phyloP scores from a whole-genome alignment of 2,329 filamentous ascomycete species.

The Colletotrichum phormii region DNA sequence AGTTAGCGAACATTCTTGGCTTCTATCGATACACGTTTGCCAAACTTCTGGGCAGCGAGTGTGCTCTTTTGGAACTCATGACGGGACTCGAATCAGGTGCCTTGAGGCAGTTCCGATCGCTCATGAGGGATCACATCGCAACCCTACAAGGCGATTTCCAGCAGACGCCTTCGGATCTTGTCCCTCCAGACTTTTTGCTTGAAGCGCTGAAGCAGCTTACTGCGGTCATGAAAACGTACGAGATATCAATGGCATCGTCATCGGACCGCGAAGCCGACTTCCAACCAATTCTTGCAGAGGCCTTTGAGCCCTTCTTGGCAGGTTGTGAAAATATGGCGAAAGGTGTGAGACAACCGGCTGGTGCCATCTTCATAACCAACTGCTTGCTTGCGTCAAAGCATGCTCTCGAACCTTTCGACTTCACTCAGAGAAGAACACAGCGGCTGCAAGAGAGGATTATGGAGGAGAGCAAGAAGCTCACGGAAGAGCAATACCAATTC shows the following conservation, averaged over 20 bases:
- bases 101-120: constrained; percentile 82
- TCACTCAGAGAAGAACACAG: constrained; percentile 67
- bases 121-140: constrained; percentile 84
- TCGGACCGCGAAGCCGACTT: constrained; percentile 76
- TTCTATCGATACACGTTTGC: constrained; percentile 92
- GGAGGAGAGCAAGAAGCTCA: constrained; percentile 66
- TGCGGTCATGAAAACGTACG: constrained; percentile 86
- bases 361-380: constrained; percentile 79
- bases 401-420: constrained; percentile 70
- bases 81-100: constrained; percentile 78
- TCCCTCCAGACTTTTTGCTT: constrained; percentile 81
- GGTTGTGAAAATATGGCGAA: constrained; percentile 78
- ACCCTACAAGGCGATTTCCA: constrained; percentile 79
- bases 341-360: constrained; percentile 67
- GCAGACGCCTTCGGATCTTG: constrained; percentile 77
- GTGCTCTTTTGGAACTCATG: constrained; percentile 77
- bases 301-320: constrained; percentile 86
- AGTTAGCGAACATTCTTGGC: constrained; percentile 85
- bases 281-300: constrained; percentile 78
- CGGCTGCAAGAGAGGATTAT: constrained; percentile 69
- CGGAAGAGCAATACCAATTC: constrained; percentile 77
- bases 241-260: constrained; percentile 77
- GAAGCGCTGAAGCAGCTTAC: constrained; percentile 84
- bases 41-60: constrained; percentile 78
- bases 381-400: constrained; percentile 71